Percentiles rank a stretch among this genome's conserved stretches.
Evolutionary conservation across 129 eudicot genomes (phyloP).

Genomic region (Logfia minima): DNA sequence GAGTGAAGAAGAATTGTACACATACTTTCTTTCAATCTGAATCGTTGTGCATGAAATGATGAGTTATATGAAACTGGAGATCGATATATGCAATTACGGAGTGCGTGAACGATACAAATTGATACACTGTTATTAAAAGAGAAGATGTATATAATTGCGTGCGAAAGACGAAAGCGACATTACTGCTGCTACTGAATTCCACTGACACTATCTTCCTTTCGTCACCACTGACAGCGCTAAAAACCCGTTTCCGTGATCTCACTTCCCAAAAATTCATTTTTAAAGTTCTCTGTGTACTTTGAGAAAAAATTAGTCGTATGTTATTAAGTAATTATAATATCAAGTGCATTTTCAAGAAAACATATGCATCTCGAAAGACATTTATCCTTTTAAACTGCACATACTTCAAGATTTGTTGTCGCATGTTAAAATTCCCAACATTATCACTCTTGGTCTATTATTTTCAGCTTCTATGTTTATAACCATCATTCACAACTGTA

Average conservation of each 20-base stretch:
- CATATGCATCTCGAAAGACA: background rate
- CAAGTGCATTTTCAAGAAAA: no score
- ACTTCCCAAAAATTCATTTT: no score
- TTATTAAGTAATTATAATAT: no score
- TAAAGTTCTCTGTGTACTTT: no score
- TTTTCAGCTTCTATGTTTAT: no score
- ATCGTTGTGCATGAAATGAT: background rate
- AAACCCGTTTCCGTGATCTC: background rate
- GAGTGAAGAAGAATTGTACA: constrained; percentile 9
- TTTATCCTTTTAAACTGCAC: no score
- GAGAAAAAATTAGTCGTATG: no score
- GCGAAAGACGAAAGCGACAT: constrained; percentile 22
- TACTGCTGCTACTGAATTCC: constrained; percentile 9
- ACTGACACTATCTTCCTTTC: background rate
- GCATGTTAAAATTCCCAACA: background rate
- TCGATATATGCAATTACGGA: background rate
- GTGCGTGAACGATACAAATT: background rate
- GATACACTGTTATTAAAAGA: background rate
- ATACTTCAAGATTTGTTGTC: background rate
- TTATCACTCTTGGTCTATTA: no score
- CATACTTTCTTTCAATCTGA: background rate
- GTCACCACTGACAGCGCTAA: background rate
- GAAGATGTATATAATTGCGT: constrained; percentile 5
- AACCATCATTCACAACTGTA: no score
- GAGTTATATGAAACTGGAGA: background rate